Percentiles rank a stretch among this genome's conserved stretches.
Evolutionary conservation across 345 rosid genomes (phyloP).

Genomic region (Hibiscus syriacus): DNA sequence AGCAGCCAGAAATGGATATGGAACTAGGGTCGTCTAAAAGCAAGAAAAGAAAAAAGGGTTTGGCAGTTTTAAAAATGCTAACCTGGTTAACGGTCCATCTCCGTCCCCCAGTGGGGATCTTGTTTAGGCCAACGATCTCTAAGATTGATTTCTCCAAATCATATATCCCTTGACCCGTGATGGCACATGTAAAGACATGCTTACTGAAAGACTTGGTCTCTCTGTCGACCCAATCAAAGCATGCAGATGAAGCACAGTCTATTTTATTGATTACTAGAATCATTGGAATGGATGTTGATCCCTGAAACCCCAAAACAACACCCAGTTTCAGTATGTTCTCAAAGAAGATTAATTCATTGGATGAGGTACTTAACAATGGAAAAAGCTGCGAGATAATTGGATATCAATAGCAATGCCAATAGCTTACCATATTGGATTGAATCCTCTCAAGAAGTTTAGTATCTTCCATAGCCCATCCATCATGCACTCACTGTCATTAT

Average conservation of each 20-base stretch:
- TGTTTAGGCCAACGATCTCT: slow-evolving; percentile 65
- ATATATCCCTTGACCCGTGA: slow-evolving; percentile 74
- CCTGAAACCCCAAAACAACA: slow-evolving; percentile 29
- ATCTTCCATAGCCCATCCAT: slow-evolving; percentile 91
- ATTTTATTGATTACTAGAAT: slow-evolving; percentile 82
- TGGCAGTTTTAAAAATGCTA: background rate
- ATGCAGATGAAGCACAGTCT: slow-evolving; percentile 41
- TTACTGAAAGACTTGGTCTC: slow-evolving; percentile 28
- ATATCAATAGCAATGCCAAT: background rate
- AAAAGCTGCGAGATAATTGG: background rate
- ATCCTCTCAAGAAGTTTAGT: slow-evolving; percentile 52
- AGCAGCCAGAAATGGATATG: background rate
- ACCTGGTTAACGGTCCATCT: slow-evolving; percentile 69
- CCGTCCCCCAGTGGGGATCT: slow-evolving; percentile 56
- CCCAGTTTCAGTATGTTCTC: background rate
- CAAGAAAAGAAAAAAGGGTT: background rate
- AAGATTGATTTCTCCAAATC: slow-evolving; percentile 56
- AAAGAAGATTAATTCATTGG: background rate
- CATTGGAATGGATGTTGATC: slow-evolving; percentile 33
- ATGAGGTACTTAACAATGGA: background rate
- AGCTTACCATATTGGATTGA: slow-evolving; percentile 53
- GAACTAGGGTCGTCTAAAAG: background rate
- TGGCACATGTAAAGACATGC: slow-evolving; percentile 66
- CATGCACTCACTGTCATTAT: slow-evolving; percentile 79
- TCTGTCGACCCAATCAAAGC: slow-evolving; percentile 32